Base-by-base conservation (phyloP, 257 asterid species). In the Solanum pinnatisectum region DNA sequence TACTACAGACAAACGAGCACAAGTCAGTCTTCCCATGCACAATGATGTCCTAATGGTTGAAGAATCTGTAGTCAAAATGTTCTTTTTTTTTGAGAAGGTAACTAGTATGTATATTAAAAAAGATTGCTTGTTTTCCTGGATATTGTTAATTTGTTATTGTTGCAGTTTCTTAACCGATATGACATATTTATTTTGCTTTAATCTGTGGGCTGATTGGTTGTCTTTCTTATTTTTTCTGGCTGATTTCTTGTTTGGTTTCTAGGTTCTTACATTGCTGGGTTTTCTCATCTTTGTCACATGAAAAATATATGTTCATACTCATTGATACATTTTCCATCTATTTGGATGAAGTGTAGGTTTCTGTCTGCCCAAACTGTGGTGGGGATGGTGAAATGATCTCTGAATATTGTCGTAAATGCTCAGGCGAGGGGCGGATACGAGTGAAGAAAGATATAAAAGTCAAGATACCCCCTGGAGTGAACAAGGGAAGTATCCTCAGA, bases 401-500 rank as follows among this genome's bases (percentile, higher is more conserved):
- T 74, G 98, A 97, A 88, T 92, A 91, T 72, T 97, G 99, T 90
- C 98, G 98, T 90, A 97, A 93, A 91, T 97, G 99, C 93, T 97
- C 98, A 44, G 99, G 99, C 84, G 94, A 95, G 87, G 99, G 99
- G 35, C 93, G 98, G 87, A 70, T 94, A 82, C 94, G 96, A 88
- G 97, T 96, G 88, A 96, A 90, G 90, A 97, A 96, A 92, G 98
- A 94, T 88, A 94, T 97, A 89, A 97, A 96, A 92, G 97, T 97
- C 88, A 97, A 97, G 94, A 93, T 97, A 88, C 99, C 99, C 90
- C 99, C 99, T 87, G 99, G 99, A 88, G 99, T 97, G 52, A 93
- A 95, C 98, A 94, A 93, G 92, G 99, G 99, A 88, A 97, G 99
- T 90, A 94, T 97, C 87, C 99, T 97, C 82, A 94, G 99, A 90